Evolutionary conservation across 208 protist genomes (phyloP), one percentile per base, ranked within the genome.

Genomic region (Trypanosoma cruzi): DNA sequence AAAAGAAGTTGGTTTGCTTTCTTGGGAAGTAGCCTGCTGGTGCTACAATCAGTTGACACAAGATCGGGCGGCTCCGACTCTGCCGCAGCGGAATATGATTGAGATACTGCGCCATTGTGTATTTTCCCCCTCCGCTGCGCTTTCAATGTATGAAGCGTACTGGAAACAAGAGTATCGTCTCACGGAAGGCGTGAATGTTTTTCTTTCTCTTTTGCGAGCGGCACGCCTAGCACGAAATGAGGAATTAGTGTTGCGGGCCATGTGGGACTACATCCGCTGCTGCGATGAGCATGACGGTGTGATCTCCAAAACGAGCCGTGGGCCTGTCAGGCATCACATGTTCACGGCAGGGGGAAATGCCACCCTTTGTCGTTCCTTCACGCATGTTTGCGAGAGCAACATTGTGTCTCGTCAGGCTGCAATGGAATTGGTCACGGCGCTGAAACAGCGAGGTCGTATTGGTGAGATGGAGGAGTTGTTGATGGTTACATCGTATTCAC

Each of bases 381-480:
- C 64, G 28, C 42, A 40, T 50, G 36, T 82, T 42, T 90, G 84
- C 71, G 60, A 63, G 26, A 64, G 67, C 46, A 65, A 63, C 29
- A 29, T 87, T 28, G 59, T 94, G 11, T 68, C 70, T n/a, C 50
- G 71, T 31, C 52, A 53, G 6, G 72, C 62, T 0, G 79, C 80
- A 10, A 34, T 66, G 40, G 58, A 46, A 13, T 74, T 94, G 4
- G 73, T 84, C 4, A 32, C n/a, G 1, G 56, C 69, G 18, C 81
- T 85, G 26, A 64, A 71, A 14, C n/a, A 62, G 29, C 62, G 67
- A 29, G 71, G 61, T n/a, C 52, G 79, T 4, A 59, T 86, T 56
- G 79, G 75, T 1, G 85, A 90, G n/a, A 81, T 94, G 50, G 89
- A 94, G 60, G 84, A 94, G 71, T 70, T 92, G 14, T 58, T 92